Base-by-base conservation (phyloP, 345 rosid species). In the Camelina neglecta region DNA sequence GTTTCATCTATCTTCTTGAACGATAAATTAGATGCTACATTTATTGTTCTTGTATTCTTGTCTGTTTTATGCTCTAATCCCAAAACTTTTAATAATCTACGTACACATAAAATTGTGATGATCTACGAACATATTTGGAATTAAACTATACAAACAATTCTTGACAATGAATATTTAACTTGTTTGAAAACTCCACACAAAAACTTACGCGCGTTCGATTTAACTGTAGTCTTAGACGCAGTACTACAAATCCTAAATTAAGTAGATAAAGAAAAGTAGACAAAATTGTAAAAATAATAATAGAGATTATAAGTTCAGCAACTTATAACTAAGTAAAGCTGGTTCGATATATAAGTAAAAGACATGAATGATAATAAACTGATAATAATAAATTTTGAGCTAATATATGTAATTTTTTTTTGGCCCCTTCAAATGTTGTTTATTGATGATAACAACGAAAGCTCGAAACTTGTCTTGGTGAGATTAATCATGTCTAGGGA, bases 31-130 rank as follows among this genome's bases (percentile, higher is more conserved):
- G 61, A 77, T 77, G 56, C 35, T 59, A 41, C 67, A 65, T 65
- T 71, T 65, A 77, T 50, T 72, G 42, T 29, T 71, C 81, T 71
- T 71, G 71, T 45, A 70, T 48, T 36, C 60, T 47, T 76, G 81
- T 77, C 77, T 72, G 67, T 33, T 49, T 65, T 31, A 64, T 65
- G 33, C 55, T 57, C 68, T 42, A 6, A 58, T 31, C 59, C 49
- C 53, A 18, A 54, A 21, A 13, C 10, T 69, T 69, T 9, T 0
- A 50, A 16, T 6, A 20, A 67, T 31, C 16, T 59, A 49, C 41
- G n/a, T 3, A 49, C 29, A 35, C 12, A 41, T 48, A 38, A 47
- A 54, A 55, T 12, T 13, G 16, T 44, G 48, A 42, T 44, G 48
- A 42, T 44, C 48, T 4, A 45, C 49, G 18, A 13, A 45, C 16